Evolutionary conservation across 2,329 filamentous ascomycete genomes (phyloP).

Genomic region (Arthrobotrys pseudoclavata): DNA sequence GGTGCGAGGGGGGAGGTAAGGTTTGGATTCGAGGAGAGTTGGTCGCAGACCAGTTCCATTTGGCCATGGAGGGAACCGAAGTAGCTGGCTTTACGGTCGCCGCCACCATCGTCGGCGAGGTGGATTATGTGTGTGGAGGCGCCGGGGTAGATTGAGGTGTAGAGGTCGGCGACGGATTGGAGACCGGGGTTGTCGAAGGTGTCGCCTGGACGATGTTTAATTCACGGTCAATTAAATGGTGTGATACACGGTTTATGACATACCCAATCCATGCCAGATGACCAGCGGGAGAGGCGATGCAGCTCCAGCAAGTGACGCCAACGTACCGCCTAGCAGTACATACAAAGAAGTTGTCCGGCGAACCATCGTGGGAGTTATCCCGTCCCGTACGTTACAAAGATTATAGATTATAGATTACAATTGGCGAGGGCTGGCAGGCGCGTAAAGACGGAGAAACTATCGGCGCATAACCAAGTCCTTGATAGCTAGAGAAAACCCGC

Average conservation of each 20-base stretch:
- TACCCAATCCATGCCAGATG: constrained; percentile 89
- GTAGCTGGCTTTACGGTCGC: constrained; percentile 87
- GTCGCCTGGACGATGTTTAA: constrained; percentile 72
- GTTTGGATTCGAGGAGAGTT: constrained; percentile 40
- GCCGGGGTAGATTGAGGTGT: constrained; percentile 78
- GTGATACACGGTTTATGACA: background rate
- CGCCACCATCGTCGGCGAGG: constrained; percentile 74
- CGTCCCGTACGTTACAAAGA: background rate
- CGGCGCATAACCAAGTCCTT: constrained; percentile 13
- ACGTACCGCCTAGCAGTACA: constrained; percentile 28
- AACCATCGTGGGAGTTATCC: constrained; percentile 18
- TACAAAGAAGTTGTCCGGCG: constrained; percentile 31
- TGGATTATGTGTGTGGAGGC: constrained; percentile 86
- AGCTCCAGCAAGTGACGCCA: constrained; percentile 32
- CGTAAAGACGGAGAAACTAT: constrained; percentile 20
- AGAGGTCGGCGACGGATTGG: constrained; percentile 77
- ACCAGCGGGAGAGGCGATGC: constrained; percentile 82
- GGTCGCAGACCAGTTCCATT: constrained; percentile 69
- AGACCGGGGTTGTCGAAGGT: constrained; percentile 82
- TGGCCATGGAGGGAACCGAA: constrained; percentile 89
- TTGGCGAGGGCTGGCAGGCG: constrained; percentile 15
- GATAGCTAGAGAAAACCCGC: background rate
- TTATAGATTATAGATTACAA: constrained; percentile 16
- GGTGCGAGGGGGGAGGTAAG: constrained; percentile 36
- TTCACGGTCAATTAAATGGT: constrained; percentile 15